Conservation (phyloP, 768 basidiomycete species). For the Russula lepida region DNA sequence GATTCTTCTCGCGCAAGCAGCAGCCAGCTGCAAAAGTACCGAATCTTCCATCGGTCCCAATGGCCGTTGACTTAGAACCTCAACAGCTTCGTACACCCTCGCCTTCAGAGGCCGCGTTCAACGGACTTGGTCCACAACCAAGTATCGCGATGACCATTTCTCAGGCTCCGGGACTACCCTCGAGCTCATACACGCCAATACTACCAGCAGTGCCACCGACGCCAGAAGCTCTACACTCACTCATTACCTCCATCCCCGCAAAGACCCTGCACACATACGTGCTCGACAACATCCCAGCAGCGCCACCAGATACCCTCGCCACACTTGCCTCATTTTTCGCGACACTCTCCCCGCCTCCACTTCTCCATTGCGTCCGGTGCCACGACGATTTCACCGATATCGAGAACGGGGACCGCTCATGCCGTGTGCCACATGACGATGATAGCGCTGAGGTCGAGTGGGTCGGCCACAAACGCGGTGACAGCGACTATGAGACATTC, state of each 20-base stretch:
- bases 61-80: slow-evolving; percentile 4
- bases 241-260: slow-evolving; percentile 54
- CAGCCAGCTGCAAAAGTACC: neutral
- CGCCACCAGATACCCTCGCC: slow-evolving; percentile 34
- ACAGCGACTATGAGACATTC: slow-evolving; percentile 40
- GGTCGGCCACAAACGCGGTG: slow-evolving; percentile 32
- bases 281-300: slow-evolving; percentile 39
- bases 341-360: slow-evolving; percentile 54
- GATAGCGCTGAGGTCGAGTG: slow-evolving; percentile 71
- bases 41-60: neutral
- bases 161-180: too few species aligned
- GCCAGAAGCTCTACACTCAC: slow-evolving; percentile 36
- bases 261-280: slow-evolving; percentile 59
- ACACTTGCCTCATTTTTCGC: slow-evolving; percentile 52
- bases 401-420: slow-evolving; percentile 65
- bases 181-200: slow-evolving; percentile 26
- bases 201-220: slow-evolving; percentile 18
- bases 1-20: slow-evolving; percentile 14
- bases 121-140: slow-evolving; percentile 9
- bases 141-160: slow-evolving; percentile 20
- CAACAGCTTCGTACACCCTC: slow-evolving; percentile 46
- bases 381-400: slow-evolving; percentile 62
- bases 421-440: slow-evolving; percentile 68
- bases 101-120: slow-evolving; percentile 34
- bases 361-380: slow-evolving; percentile 67